Evolutionary conservation across 2,329 filamentous ascomycete species (phyloP), one percentile per base, ranked within the genome.

Genomic region (Tolypocladium ovalisporum): DNA sequence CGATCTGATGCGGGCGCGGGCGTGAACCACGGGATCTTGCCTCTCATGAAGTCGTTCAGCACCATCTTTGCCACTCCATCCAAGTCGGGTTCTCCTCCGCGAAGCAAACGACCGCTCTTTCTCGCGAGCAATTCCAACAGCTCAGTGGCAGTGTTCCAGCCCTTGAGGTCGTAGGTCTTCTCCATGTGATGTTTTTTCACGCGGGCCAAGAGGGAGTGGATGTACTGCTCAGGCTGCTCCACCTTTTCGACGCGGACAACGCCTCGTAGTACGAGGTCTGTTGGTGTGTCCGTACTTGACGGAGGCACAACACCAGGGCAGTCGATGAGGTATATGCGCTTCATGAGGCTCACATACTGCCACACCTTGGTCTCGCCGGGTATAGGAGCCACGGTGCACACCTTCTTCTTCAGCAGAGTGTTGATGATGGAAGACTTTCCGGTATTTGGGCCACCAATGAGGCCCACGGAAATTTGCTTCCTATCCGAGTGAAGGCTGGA

Each of bases 401-500:
- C 92, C 71, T 94, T 92, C 78, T 97, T 97, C 71, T 91, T 93
- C 52, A 91, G 83, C 3, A 99, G 77, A 0, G 93, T 96, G 75
- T 99, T 99, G 75, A 99, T 97, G 64, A 99, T 94, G 49, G 89
- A 94, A 3, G 89, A 96, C 73, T 99, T 99, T 65, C 94, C 94
- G 0, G 90, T 92, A 66, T 97, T 99, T 4, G 94, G 94, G 63
- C 71, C 72, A 54, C 79, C 79, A 63, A 96, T 89, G 62, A 96
- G 82, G 42, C 93, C 93, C 34, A 96, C 91, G 4, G 89, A 93
- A 54, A 99, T 92, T 70, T 99, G 94, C 71, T 97, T 97, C 59
- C 93, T 83, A 61, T 94, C 88, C 44, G 87, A 86, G 70, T 97
- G 93, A 17, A 99, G 80, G 13, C 87, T 85, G 2, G 90, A 94